These are phyloP conservation scores for Phanerochaete carnosa DNA, from an alignment of 768 basidiomycete species.

Conservation along the genomic window DNA sequence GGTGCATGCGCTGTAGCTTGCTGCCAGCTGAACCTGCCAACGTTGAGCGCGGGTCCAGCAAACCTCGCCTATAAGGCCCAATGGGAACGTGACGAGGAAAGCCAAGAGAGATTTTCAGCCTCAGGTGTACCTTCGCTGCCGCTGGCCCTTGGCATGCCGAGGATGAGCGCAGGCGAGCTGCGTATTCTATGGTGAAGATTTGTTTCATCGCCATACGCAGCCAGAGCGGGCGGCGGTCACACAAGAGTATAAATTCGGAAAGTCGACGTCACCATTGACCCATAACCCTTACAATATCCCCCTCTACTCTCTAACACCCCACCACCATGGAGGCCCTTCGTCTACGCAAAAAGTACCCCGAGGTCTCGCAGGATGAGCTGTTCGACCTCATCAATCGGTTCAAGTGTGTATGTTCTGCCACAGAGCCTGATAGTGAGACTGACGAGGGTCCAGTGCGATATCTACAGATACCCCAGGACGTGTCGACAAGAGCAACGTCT, in stretches of 20 bases:
- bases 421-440: neutral
- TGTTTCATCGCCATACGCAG: constrained; percentile 1
- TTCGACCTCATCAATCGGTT: constrained; percentile 91
- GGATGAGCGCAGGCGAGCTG: neutral
- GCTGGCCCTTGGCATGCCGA: neutral
- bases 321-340: constrained; percentile 73
- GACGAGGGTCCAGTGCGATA: constrained; percentile 49
- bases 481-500: constrained; percentile 76
- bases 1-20: no score
- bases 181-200: neutral
- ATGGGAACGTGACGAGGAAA: no score
- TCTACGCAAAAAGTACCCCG: constrained; percentile 89
- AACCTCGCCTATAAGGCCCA: no score
- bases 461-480: constrained; percentile 79
- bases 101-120: no score
- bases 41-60: no score
- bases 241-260: constrained; percentile 4
- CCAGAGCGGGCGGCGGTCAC: neutral
- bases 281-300: neutral
- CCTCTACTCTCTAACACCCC: neutral
- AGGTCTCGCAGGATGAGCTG: constrained; percentile 91
- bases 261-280: constrained; percentile 11
- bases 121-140: neutral
- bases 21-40: no score
- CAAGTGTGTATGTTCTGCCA: constrained; percentile 63